Percentiles rank a stretch among this genome's conserved stretches.
These are phyloP conservation scores for Tolypocladium tropicale DNA, from an alignment of 2,329 filamentous ascomycete genomes.

Conservation along the genomic window DNA sequence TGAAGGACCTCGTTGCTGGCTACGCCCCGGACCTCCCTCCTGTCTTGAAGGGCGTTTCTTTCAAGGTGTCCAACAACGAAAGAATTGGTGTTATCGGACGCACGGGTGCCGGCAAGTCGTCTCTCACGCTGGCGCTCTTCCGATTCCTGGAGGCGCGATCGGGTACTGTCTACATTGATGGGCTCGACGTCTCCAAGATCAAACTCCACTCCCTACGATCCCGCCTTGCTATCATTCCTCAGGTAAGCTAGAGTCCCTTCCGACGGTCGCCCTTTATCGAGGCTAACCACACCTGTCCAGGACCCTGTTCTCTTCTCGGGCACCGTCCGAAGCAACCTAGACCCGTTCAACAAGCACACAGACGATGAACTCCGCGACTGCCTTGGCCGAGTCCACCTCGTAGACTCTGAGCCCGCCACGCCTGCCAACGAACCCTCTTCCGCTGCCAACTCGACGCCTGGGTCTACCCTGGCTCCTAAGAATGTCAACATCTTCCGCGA, in stretches of 20 bases:
- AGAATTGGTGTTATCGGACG: conserved; percentile 68
- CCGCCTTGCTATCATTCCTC: conserved; percentile 71
- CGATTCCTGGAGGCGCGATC: conserved; percentile 62
- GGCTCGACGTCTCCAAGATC: conserved; percentile 63
- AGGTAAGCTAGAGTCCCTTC: conserved; percentile 18
- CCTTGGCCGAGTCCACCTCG: conserved; percentile 60
- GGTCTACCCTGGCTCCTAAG: conserved; percentile 22
- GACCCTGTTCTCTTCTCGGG: conserved; percentile 77
- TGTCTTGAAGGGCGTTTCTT: conserved; percentile 59
- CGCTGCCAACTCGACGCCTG: conserved; percentile 19
- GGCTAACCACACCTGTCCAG: conserved; percentile 19
- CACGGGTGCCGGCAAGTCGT: conserved; percentile 70
- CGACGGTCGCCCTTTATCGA: too few relatives aligned
- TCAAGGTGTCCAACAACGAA: conserved; percentile 56
- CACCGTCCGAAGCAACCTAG: conserved; percentile 65
- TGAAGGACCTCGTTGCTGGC: conserved; percentile 59
- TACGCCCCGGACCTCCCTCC: conserved; percentile 64
- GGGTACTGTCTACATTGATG: conserved; percentile 61
- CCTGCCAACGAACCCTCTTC: conserved; percentile 28
- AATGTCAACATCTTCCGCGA: conserved; percentile 58
- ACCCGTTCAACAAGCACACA: conserved; percentile 61
- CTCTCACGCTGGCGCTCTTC: conserved; percentile 65
- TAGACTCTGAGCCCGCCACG: conserved; percentile 30
- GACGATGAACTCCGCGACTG: conserved; percentile 62
- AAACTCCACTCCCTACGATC: conserved; percentile 59